phyloP scores from a whole-genome alignment of 805 yeast genomes.

The Pichia ethanolica region DNA sequence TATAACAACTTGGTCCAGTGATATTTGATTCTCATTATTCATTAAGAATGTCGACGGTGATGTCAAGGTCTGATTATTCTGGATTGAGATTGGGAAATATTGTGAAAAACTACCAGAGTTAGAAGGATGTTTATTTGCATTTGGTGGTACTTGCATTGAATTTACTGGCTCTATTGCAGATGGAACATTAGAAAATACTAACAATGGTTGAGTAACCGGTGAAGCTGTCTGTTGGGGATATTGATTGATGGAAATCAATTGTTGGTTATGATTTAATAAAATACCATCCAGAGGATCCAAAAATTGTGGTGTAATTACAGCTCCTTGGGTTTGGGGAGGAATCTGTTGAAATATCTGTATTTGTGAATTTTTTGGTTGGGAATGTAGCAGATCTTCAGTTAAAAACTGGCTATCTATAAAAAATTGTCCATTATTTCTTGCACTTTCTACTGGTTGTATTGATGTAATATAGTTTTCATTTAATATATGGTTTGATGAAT shows the following conservation, averaged over 20 bases:
- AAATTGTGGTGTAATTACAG: background rate
- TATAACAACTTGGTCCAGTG: background rate
- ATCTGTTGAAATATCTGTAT: background rate
- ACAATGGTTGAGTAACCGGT: constrained; percentile 1
- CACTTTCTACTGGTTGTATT: background rate
- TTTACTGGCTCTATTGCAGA: constrained; percentile 6
- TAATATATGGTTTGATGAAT: background rate
- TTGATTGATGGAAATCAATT: background rate
- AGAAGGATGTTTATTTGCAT: background rate
- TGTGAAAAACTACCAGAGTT: background rate
- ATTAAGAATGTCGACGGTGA: constrained; percentile 2
- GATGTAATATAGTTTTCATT: constrained; percentile 2
- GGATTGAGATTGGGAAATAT: constrained; percentile 2
- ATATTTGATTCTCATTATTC: background rate
- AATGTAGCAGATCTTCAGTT: background rate
- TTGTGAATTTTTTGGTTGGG: background rate
- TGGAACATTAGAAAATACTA: constrained; percentile 5
- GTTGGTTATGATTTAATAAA: background rate
- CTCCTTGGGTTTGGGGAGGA: background rate
- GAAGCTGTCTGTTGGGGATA: background rate
- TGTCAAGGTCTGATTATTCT: background rate
- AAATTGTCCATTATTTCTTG: background rate
- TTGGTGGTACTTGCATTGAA: background rate
- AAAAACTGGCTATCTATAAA: background rate
- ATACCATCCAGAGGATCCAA: background rate